Evolutionary conservation across 2,329 filamentous ascomycete species (phyloP).

Genomic region (Fusarium brachygibbosum): DNA sequence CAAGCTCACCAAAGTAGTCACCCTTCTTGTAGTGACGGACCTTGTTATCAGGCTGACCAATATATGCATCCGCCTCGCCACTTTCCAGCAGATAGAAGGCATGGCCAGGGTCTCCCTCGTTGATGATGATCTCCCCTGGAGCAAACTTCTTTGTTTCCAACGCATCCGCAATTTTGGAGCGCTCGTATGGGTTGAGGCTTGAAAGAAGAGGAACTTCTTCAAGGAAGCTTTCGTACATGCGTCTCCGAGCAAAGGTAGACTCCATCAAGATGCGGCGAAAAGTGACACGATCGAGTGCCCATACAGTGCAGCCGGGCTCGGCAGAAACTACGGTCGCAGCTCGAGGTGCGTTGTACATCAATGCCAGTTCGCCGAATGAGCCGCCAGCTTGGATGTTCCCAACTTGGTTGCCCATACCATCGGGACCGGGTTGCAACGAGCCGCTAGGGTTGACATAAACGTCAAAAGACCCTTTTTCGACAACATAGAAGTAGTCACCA

Average conservation of each 20-base stretch:
- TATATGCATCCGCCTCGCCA: constrained; percentile 89
- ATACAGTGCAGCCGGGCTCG: constrained; percentile 83
- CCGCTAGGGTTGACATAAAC: constrained; percentile 88
- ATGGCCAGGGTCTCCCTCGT: constrained; percentile 90
- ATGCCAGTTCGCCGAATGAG: constrained; percentile 94
- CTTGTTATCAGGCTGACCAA: constrained; percentile 75
- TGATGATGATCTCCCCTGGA: constrained; percentile 85
- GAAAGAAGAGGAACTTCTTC: constrained; percentile 91
- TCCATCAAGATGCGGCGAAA: constrained; percentile 99
- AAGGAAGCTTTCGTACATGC: constrained; percentile 97
- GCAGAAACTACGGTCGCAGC: constrained; percentile 93
- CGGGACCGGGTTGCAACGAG: constrained; percentile 80
- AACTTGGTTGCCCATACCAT: constrained; percentile 87
- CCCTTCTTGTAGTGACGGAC: constrained; percentile 90
- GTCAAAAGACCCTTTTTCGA: constrained; percentile 91
- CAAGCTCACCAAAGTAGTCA: constrained; percentile 97
- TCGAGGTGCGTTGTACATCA: constrained; percentile 99
- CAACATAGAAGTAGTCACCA: constrained; percentile 97
- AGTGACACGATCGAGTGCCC: constrained; percentile 94
- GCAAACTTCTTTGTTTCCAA: constrained; percentile 91
- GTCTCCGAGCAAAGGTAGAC: constrained; percentile 92
- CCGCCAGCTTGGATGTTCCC: constrained; percentile 86
- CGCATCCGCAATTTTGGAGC: constrained; percentile 97
- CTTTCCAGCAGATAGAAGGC: constrained; percentile 92
- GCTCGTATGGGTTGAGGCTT: constrained; percentile 89